A percentile compares a stretch with the other conserved stretches of the same genome.
Conservation (phyloP, 495 filamentous ascomycete species). For the Aspergillus affinis region DNA sequence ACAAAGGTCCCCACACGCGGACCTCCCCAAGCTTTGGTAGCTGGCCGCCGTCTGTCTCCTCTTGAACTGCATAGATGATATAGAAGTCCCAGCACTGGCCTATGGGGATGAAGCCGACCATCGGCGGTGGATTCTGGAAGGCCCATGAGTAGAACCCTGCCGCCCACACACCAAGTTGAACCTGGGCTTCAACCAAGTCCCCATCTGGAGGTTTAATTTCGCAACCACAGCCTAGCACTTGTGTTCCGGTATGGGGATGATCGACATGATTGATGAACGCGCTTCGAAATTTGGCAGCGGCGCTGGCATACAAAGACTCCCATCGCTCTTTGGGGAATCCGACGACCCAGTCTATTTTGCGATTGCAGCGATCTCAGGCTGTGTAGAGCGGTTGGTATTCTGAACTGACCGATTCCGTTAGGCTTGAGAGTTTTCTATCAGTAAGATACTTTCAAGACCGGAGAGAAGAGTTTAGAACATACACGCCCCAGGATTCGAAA, state of each 20-base stretch:
- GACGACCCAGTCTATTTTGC: slow-evolving; percentile 13
- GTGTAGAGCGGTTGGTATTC: slow-evolving; percentile 13
- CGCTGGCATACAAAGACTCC: neutral
- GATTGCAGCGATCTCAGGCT: neutral
- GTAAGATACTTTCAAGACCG: neutral
- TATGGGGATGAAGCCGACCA: slow-evolving; percentile 7
- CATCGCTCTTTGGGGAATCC: slow-evolving; percentile 9
- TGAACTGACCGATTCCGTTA: neutral
- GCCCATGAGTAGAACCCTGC: slow-evolving; percentile 4
- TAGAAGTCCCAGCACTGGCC: slow-evolving; percentile 9
- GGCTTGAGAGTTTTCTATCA: slow-evolving; percentile 1
- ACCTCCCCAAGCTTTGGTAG: neutral
- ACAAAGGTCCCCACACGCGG: neutral
- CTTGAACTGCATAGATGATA: slow-evolving; percentile 11
- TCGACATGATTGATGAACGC: slow-evolving; percentile 6
- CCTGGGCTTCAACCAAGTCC: slow-evolving; percentile 9
- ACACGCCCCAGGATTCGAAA: slow-evolving; percentile 16
- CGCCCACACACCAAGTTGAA: slow-evolving; percentile 15
- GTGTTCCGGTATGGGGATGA: slow-evolving; percentile 7
- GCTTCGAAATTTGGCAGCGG: neutral
- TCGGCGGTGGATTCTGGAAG: slow-evolving; percentile 6
- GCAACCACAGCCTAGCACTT: slow-evolving; percentile 3
- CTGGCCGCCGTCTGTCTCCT: neutral
- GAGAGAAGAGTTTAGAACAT: neutral
- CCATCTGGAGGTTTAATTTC: slow-evolving; percentile 5